phyloP scores from a whole-genome alignment of 371 early-diverging fungal species.

The Syncephalastrum racemosum region DNA sequence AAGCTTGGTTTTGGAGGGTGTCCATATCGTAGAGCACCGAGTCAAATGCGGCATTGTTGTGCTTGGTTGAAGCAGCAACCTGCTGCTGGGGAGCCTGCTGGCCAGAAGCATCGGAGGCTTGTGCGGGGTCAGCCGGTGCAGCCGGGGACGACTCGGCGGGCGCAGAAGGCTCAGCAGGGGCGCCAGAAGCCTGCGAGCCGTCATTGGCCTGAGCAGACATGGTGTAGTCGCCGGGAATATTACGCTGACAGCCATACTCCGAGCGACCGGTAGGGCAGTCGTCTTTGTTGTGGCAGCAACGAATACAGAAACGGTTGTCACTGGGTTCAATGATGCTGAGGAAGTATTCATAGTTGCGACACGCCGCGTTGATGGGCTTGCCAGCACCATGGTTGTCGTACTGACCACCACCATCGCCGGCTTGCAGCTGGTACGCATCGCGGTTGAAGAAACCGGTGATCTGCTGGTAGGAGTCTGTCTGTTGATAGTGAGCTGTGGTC shows the following conservation, averaged over 20 bases:
- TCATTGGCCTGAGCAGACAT: too few relatives aligned
- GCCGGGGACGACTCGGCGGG: not conserved
- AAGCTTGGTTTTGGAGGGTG: not conserved
- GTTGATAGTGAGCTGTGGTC: constrained; percentile 46
- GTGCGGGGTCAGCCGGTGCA: not conserved
- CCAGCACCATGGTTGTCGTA: constrained; percentile 32
- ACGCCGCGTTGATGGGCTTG: constrained; percentile 31
- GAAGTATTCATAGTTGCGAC: constrained; percentile 40
- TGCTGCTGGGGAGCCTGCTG: constrained; percentile 2
- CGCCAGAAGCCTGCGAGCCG: not conserved
- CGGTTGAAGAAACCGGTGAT: constrained; percentile 58
- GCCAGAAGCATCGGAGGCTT: not conserved
- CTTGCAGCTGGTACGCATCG: constrained; percentile 39
- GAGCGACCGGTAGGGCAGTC: constrained; percentile 43
- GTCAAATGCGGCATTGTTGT: constrained; percentile 4
- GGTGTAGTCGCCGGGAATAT: constrained; percentile 44
- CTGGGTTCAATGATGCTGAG: constrained; percentile 48
- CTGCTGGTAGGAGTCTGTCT: constrained; percentile 45
- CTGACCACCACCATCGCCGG: constrained; percentile 52
- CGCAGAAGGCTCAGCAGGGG: not conserved
- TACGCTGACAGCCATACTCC: constrained; percentile 36
- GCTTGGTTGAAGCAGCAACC: not conserved
- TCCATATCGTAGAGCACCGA: constrained; percentile 1
- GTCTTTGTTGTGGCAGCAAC: constrained; percentile 27
- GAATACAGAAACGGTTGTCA: constrained; percentile 46